phyloP scores from a whole-genome alignment of 169 alveolate genomes.

The Plasmodium gonderi region DNA sequence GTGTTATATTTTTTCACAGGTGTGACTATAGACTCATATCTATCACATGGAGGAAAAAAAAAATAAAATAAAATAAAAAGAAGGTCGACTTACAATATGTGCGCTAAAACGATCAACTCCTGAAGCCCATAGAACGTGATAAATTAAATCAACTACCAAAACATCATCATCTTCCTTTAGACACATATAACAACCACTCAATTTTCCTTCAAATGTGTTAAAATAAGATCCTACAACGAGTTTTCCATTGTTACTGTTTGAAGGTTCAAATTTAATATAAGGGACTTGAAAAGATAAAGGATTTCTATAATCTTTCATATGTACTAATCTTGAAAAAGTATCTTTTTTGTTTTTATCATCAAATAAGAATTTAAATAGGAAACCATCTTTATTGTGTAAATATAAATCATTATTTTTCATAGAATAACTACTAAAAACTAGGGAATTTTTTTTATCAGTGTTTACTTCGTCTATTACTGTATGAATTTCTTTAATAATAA shows the following conservation, averaged over 20 bases:
- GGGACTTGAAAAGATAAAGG: slow-evolving; percentile 37
- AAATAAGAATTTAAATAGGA: slow-evolving; percentile 29
- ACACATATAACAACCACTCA: slow-evolving; percentile 23
- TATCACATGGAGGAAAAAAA: background rate
- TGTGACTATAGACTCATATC: too few relatives aligned
- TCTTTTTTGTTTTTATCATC: slow-evolving; percentile 8
- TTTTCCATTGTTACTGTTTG: slow-evolving; percentile 24
- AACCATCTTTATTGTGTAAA: slow-evolving; percentile 38
- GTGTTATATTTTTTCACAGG: too few relatives aligned
- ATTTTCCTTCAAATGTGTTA: slow-evolving; percentile 29
- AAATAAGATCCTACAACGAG: slow-evolving; percentile 4
- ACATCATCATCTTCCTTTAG: slow-evolving; percentile 30
- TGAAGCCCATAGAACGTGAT: slow-evolving; percentile 35
- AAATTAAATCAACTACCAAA: slow-evolving; percentile 58
- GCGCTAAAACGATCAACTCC: slow-evolving; percentile 67
- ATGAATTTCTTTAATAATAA: slow-evolving; percentile 36
- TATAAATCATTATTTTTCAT: slow-evolving; percentile 2
- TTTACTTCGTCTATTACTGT: slow-evolving; percentile 53
- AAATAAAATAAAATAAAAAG: background rate
- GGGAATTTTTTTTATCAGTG: slow-evolving; percentile 19
- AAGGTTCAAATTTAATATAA: slow-evolving; percentile 31
- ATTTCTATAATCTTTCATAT: background rate
- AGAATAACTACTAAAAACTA: slow-evolving; percentile 24
- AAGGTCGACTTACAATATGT: slow-evolving; percentile 5
- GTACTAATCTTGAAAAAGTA: slow-evolving; percentile 3